Conservation (phyloP, 164 flowering plant species). For the Dillenia suffruticosa region DNA sequence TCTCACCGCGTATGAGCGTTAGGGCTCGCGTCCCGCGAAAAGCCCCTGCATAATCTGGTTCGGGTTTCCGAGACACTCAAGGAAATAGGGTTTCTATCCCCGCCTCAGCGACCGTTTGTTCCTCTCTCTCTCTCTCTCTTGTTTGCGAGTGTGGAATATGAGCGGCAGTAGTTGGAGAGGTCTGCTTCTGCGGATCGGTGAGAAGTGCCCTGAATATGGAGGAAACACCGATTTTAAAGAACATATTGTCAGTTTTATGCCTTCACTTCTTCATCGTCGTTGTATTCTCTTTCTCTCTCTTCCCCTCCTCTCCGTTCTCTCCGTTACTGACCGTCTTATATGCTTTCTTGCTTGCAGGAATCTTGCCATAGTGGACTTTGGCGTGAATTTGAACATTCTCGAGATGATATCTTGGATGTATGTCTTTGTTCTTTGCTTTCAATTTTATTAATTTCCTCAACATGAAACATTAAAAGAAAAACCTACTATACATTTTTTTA, state of each 20-base stretch:
- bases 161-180: constrained; percentile 62
- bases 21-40: too few species aligned
- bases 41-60: too few species aligned
- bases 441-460: background rate
- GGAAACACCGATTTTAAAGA: constrained; percentile 71
- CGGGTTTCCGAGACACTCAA: too few species aligned
- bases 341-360: constrained; percentile 50
- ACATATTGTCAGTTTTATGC: constrained; percentile 60
- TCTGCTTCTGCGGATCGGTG: constrained; percentile 83
- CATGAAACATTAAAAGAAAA: background rate
- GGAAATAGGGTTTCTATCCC: too few species aligned
- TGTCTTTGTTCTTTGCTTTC: background rate
- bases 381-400: constrained; percentile 72
- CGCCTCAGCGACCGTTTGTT: too few species aligned
- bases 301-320: background rate
- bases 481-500: background rate
- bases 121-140: too few species aligned
- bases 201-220: constrained; percentile 80
- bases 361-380: constrained; percentile 60
- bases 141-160: constrained; percentile 20
- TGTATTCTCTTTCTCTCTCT: constrained; percentile 1
- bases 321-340: background rate
- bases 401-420: constrained; percentile 56
- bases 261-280: background rate
- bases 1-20: too few species aligned